phyloP scores from a whole-genome alignment of 2,329 filamentous ascomycete genomes.

The Nothomitra cinnamomea region DNA sequence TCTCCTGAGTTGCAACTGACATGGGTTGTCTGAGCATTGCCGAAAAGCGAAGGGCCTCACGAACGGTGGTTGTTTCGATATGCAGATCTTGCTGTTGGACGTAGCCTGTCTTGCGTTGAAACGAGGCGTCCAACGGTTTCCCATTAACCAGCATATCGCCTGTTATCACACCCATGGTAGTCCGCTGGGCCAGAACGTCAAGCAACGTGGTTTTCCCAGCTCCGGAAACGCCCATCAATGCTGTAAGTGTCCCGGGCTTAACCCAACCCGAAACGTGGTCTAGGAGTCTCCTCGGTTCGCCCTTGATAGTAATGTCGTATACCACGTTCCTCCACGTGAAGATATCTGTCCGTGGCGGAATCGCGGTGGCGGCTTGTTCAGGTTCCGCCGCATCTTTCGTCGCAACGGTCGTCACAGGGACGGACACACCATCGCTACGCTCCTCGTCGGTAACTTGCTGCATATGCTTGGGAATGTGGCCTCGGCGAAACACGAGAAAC shows the following conservation, averaged over 20 bases:
- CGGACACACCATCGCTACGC: constrained; percentile 14
- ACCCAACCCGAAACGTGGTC: constrained; percentile 38
- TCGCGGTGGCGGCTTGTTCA: constrained; percentile 10
- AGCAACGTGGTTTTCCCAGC: constrained; percentile 46
- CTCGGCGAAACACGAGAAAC: constrained; percentile 47
- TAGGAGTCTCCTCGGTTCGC: constrained; percentile 32
- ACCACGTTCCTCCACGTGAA: constrained; percentile 37
- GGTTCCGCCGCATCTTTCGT: constrained; percentile 11
- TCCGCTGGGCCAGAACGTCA: constrained; percentile 39
- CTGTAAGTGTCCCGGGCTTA: constrained; percentile 37
- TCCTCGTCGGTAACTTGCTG: constrained; percentile 14
- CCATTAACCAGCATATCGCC: constrained; percentile 52
- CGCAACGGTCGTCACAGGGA: constrained; percentile 11
- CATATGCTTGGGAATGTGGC: constrained; percentile 27
- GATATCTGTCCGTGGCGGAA: constrained; percentile 22
- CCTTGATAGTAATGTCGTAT: constrained; percentile 36
- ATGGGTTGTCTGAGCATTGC: constrained; percentile 41
- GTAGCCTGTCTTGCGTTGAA: constrained; percentile 49
- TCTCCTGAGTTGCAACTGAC: constrained; percentile 36
- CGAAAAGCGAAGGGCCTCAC: constrained; percentile 36
- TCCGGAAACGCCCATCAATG: constrained; percentile 33
- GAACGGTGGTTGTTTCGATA: constrained; percentile 36
- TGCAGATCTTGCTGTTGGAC: constrained; percentile 51
- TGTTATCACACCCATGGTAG: constrained; percentile 43
- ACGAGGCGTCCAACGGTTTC: constrained; percentile 35